Base-by-base conservation (phyloP, 805 yeast genomes). In the Candida qinlingensis region DNA sequence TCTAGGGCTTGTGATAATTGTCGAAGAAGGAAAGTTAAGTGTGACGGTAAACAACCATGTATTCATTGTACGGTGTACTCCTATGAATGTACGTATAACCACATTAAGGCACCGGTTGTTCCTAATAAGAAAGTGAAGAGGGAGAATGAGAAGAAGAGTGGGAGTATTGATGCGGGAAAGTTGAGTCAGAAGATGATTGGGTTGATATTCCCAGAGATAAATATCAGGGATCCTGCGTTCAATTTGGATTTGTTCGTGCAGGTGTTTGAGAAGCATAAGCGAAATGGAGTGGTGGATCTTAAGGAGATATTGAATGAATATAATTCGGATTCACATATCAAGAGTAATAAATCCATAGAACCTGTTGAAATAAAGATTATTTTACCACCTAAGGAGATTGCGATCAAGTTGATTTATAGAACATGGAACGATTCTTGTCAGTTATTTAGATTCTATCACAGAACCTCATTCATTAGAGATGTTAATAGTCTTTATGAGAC, bases 391-490 rank as follows among this genome's bases (percentile, higher is more conserved):
- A 81, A 86, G 58, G 83, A 81, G 26, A 77, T 79, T 27, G 92
- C 96, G 0, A 66, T 87, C 37, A 79, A 80, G 57, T 74, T 90
- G 57, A 81, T 90, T 30, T 81, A 80, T 57, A 79, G 81, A 42
- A 87, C 92, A 3, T 90, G 96, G 95, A 81, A 83, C 57, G 84
- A 85, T 56, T 90, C 96, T 2, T 88, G 96, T 67, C 77, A 94
- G 8, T 69, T 91, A 45, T 85, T 89, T 60, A 72, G 96, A 47
- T 89, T 90, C 62, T 87, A 87, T 64, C 97, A 90, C 61, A 73
- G 96, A 34, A 96, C 96, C 1, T 79, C 90, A 3, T 81, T 89
- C 55, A 74, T 86, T 45, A 79, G 79, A 54, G 90, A 87, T 58
- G 73, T 90, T 36, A 89, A 87, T 56, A 76, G 81, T 48, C 69